A percentile compares a stretch with the other conserved stretches of the same genome.
These are phyloP conservation scores for Triglochin maritima DNA, from an alignment of 106 monocot genomes.

Conservation along the genomic window DNA sequence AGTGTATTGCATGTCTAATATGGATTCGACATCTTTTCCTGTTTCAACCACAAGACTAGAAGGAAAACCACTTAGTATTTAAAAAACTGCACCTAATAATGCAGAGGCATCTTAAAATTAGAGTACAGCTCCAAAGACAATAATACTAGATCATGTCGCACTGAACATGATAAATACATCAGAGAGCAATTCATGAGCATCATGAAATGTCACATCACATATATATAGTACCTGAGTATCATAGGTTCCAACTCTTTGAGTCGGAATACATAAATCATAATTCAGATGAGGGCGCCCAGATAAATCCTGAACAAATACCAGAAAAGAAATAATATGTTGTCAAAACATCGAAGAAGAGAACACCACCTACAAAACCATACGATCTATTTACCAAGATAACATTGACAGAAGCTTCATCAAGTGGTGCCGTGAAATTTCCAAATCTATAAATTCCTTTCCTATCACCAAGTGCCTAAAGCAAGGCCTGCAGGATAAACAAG, in stretches of 20 bases:
- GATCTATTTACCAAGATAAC: conserved; percentile 60
- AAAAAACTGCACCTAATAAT: too few species aligned
- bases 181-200: neutral
- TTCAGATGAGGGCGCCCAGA: conserved; percentile 90
- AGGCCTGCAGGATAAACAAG: conserved; percentile 35
- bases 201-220: neutral
- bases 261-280: conserved; percentile 61
- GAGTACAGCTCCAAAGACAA: too few species aligned
- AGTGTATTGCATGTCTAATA: too few species aligned
- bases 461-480: conserved; percentile 89
- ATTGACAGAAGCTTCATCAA: conserved; percentile 93
- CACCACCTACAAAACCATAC: neutral
- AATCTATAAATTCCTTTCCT: conserved; percentile 92
- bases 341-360: neutral
- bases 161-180: neutral
- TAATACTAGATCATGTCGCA: neutral
- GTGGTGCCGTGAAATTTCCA: conserved; percentile 86
- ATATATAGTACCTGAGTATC: conserved; percentile 75
- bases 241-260: conserved; percentile 90
- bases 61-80: too few species aligned
- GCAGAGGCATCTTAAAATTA: too few species aligned
- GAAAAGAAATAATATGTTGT: neutral
- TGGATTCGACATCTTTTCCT: too few species aligned
- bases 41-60: too few species aligned
- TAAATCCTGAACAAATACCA: conserved; percentile 56